A percentile compares a stretch with the other conserved stretches of the same genome.
phyloP scores from a whole-genome alignment of 2,329 filamentous ascomycete genomes.

The Phyllosticta citriasiana region DNA sequence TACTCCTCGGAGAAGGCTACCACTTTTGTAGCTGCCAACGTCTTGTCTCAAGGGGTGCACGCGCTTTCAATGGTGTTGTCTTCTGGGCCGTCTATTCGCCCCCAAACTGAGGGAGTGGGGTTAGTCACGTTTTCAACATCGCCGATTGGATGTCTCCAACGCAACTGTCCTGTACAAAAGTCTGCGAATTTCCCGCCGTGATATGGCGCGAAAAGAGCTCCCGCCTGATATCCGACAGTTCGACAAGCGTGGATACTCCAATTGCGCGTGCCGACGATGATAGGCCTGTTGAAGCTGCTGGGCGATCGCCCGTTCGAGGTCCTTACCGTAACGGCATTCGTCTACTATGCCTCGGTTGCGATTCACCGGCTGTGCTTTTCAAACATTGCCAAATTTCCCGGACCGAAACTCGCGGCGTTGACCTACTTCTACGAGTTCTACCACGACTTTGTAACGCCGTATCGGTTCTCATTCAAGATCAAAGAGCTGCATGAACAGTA shows the following conservation, averaged over 20 bases:
- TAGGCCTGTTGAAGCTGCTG: not conserved
- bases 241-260: too few species aligned
- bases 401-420: slow-evolving; percentile 25
- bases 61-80: not conserved
- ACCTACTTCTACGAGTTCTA: slow-evolving; percentile 28
- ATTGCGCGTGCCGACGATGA: not conserved
- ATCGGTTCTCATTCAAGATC: slow-evolving; percentile 25
- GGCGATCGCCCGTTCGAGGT: not conserved
- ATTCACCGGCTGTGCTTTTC: slow-evolving; percentile 17
- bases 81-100: not conserved
- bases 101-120: not conserved
- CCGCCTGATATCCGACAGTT: too few species aligned
- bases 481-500: slow-evolving; percentile 27
- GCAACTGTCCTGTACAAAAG: not conserved
- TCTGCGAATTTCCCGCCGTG: too few species aligned
- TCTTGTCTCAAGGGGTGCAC: not conserved
- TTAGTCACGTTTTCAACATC: not conserved
- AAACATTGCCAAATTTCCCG: slow-evolving; percentile 23
- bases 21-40: not conserved
- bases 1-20: not conserved
- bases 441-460: slow-evolving; percentile 22
- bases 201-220: too few species aligned
- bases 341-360: not conserved
- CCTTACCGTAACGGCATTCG: not conserved
- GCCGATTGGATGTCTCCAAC: not conserved